Evolutionary conservation across 192 early-diverging fungal species (phyloP).

Genomic region (Backusella westeae): DNA sequence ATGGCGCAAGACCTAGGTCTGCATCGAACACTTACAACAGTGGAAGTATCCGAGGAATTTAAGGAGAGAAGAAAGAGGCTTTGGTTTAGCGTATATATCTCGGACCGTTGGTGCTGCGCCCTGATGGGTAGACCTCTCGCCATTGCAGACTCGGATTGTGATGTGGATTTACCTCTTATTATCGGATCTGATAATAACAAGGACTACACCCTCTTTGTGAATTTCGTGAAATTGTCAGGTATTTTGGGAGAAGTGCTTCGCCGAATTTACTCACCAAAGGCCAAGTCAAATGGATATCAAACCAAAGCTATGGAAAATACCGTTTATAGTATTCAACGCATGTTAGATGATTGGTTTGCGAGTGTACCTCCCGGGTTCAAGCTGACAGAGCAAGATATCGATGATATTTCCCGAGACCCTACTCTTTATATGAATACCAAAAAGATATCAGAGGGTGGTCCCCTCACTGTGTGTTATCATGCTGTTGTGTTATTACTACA

Average conservation of each 20-base stretch:
- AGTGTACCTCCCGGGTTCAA: constrained; percentile 15
- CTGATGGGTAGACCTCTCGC: constrained; percentile 41
- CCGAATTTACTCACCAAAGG: constrained; percentile 36
- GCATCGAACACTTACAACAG: constrained; percentile 58
- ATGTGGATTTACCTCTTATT: constrained; percentile 29
- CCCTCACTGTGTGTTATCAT: constrained; percentile 29
- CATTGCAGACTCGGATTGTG: constrained; percentile 44
- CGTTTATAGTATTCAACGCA: constrained; percentile 23
- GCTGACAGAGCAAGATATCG: constrained; percentile 9
- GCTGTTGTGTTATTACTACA: constrained; percentile 31
- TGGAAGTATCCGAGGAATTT: constrained; percentile 43
- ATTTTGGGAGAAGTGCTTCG: constrained; percentile 34
- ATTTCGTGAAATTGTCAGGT: constrained; percentile 32
- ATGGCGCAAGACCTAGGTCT: constrained; percentile 81
- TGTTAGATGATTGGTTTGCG: constrained; percentile 31
- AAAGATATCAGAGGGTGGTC: constrained; percentile 17
- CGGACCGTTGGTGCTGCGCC: constrained; percentile 59
- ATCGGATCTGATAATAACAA: constrained; percentile 3
- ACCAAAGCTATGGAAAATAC: constrained; percentile 14
- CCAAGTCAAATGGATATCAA: constrained; percentile 21
- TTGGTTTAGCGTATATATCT: constrained; percentile 71
- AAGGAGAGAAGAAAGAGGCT: constrained; percentile 59
- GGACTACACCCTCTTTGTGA: constrained; percentile 26
- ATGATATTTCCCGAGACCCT: neutral
- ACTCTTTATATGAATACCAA: neutral